Evolutionary conservation across 2,329 filamentous ascomycete genomes (phyloP).

Genomic region (Endothia cerciana): DNA sequence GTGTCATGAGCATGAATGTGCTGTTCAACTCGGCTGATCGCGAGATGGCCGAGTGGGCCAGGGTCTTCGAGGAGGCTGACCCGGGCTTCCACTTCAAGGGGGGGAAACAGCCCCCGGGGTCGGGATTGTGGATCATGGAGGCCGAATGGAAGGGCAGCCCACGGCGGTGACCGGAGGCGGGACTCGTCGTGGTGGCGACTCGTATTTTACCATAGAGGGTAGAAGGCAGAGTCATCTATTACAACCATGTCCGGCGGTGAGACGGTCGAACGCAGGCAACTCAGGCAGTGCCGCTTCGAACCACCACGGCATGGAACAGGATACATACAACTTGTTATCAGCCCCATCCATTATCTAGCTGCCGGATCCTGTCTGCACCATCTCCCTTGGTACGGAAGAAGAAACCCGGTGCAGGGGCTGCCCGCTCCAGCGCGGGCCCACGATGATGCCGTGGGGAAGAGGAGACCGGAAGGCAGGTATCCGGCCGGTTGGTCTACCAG

Average conservation of each 20-base stretch:
- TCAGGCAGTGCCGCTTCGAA: neutral
- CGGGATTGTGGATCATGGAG: slow-evolving; percentile 13
- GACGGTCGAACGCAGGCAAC: too few relatives aligned
- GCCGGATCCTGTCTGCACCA: neutral
- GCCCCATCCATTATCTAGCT: too few relatives aligned
- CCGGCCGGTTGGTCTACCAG: neutral
- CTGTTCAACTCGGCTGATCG: slow-evolving; percentile 18
- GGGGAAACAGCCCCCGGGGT: slow-evolving; percentile 1
- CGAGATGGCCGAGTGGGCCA: slow-evolving; percentile 11
- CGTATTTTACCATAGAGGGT: too few relatives aligned
- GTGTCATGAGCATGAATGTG: slow-evolving; percentile 14
- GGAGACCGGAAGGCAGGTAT: neutral
- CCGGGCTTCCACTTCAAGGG: slow-evolving; percentile 11
- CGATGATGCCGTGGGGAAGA: neutral
- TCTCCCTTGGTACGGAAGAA: neutral
- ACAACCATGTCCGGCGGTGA: too few relatives aligned
- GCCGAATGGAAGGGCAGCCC: slow-evolving; percentile 2
- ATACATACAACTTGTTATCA: neutral
- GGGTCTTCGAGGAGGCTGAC: slow-evolving; percentile 8
- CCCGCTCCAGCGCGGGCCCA: neutral
- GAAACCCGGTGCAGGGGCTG: neutral
- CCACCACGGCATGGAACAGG: neutral
- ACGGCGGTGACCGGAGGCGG: neutral
- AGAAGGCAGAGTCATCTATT: too few relatives aligned
- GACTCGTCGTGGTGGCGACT: neutral